Evolutionary conservation across 176 grass and related monocot genomes (phyloP).

Genomic region (Zea mays): DNA sequence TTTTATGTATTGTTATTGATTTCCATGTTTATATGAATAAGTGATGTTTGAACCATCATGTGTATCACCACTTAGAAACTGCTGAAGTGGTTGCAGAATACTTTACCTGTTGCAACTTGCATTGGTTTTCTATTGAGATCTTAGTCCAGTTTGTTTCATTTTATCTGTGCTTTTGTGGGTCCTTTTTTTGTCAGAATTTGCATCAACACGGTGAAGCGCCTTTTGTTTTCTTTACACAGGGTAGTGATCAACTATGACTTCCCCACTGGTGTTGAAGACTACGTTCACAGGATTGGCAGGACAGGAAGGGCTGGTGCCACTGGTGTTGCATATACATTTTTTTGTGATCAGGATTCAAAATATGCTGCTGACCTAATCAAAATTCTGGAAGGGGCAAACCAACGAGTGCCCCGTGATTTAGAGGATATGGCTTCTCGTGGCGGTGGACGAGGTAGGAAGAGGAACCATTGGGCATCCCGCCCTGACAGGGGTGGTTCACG

Average conservation of each 20-base stretch:
- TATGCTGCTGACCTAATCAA: conserved; percentile 85
- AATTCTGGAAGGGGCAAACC: conserved; percentile 85
- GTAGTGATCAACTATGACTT: conserved; percentile 98
- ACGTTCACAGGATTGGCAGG: conserved; percentile 95
- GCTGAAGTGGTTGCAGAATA: not conserved
- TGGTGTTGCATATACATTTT: conserved; percentile 90
- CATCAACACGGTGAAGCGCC: not conserved
- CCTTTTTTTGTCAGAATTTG: not conserved
- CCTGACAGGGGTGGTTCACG: conserved; percentile 48
- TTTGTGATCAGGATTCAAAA: conserved; percentile 86
- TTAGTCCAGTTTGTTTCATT: conserved; percentile 1
- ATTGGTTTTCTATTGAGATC: not conserved
- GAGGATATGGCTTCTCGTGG: conserved; percentile 71
- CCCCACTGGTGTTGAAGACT: conserved; percentile 95
- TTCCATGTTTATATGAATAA: not conserved
- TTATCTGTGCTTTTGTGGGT: not conserved
- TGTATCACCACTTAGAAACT: conserved; percentile 5
- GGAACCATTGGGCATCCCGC: conserved; percentile 41
- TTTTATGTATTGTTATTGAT: not conserved
- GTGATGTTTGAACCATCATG: not conserved
- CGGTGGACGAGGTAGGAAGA: conserved; percentile 55
- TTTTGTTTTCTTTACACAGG: conserved; percentile 43
- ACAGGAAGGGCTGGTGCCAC: conserved; percentile 94
- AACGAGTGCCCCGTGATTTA: conserved; percentile 73
- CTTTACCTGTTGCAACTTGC: not conserved